Percentiles rank a stretch among this genome's conserved stretches.
phyloP scores from a whole-genome alignment of 1,284 basidiomycete genomes.

The Malassezia caprae region DNA sequence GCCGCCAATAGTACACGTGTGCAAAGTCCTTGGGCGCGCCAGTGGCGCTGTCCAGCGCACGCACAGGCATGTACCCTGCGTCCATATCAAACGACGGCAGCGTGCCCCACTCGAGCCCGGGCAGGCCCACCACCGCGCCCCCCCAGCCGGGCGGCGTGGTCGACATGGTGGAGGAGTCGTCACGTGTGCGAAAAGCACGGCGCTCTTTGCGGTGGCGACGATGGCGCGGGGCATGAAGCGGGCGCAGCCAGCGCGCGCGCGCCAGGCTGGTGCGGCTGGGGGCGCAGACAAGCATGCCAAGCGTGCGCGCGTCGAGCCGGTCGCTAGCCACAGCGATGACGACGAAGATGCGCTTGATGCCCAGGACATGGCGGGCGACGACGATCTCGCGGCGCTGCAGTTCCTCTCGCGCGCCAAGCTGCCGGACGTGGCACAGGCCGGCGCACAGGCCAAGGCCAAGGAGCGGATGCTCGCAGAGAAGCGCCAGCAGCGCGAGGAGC shows the following conservation, averaged over 20 bases:
- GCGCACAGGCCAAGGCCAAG: slow-evolving; percentile 9
- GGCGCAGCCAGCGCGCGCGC: background rate
- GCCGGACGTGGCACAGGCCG: slow-evolving; percentile 2
- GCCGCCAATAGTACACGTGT: slow-evolving; percentile 79
- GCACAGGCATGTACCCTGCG: slow-evolving; percentile 39
- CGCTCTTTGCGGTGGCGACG: background rate
- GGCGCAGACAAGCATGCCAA: background rate
- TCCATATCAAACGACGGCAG: slow-evolving; percentile 20
- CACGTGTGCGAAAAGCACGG: background rate
- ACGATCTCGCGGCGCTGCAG: background rate
- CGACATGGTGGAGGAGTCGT: background rate
- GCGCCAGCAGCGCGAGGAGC: slow-evolving; percentile 8
- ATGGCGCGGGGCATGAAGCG: background rate
- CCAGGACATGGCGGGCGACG: slow-evolving; percentile 12
- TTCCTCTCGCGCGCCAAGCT: slow-evolving; percentile 11
- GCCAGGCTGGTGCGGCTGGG: background rate
- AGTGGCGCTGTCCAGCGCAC: background rate
- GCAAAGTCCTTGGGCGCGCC: slow-evolving; percentile 51
- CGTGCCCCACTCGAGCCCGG: background rate
- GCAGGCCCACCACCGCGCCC: background rate
- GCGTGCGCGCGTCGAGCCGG: background rate
- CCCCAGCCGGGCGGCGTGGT: background rate
- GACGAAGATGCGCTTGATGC: slow-evolving; percentile 7
- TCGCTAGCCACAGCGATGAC: background rate
- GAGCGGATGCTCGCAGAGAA: slow-evolving; percentile 2